Evolutionary conservation across 2,329 filamentous ascomycete genomes (phyloP).

Genomic region (Scolecobasidium constrictum): DNA sequence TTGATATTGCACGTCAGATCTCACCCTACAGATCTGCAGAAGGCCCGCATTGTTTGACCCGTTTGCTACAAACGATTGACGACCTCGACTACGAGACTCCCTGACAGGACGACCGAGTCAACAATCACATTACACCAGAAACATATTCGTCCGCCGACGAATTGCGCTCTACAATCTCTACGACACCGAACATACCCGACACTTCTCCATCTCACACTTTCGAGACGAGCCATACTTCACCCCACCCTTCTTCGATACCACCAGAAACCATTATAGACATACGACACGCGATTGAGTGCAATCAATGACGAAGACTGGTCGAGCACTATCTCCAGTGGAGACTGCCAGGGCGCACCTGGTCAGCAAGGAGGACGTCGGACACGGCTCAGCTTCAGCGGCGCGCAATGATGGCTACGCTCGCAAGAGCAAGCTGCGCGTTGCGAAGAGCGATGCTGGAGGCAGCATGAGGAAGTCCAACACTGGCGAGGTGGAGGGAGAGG

Average conservation of each 20-base stretch:
- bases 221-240: not conserved
- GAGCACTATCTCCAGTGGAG: not conserved
- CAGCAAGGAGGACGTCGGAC: constrained; percentile 7
- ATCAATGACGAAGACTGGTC: not conserved
- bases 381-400: not conserved
- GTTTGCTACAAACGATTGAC: not conserved
- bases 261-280: not conserved
- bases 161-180: not conserved
- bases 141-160: not conserved
- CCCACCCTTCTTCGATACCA: not conserved
- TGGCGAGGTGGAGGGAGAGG: constrained; percentile 22
- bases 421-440: not conserved
- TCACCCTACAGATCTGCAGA: not conserved
- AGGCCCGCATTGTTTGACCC: constrained; percentile 1
- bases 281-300: not conserved
- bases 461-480: constrained; percentile 18
- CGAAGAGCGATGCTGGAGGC: constrained; percentile 11
- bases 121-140: not conserved
- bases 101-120: not conserved
- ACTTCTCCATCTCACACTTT: not conserved
- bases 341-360: not conserved
- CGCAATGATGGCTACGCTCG: constrained; percentile 1
- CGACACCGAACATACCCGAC: not conserved
- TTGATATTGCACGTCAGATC: constrained; percentile 2
- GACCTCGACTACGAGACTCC: not conserved